phyloP scores from a whole-genome alignment of 352 stramenopile species.

The Phytopythium cucurbitacearum region DNA sequence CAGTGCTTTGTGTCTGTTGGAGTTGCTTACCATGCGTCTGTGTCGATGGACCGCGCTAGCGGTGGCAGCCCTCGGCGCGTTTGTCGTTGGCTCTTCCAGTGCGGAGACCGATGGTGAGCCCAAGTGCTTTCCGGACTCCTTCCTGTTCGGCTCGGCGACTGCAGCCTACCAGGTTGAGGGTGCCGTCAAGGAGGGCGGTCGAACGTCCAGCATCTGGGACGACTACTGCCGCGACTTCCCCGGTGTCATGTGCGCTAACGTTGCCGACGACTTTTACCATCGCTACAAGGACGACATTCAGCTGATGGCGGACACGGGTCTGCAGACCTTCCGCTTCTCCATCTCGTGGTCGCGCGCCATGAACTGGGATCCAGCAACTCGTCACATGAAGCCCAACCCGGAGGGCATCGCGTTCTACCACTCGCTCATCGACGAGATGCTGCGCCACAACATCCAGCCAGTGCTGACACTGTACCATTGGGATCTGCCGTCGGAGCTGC shows the following conservation, averaged over 20 bases:
- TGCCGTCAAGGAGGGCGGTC: slow-evolving; percentile 56
- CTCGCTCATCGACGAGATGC: slow-evolving; percentile 82
- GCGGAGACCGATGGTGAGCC: slow-evolving; percentile 2
- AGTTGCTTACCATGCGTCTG: too few species aligned
- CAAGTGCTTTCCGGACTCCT: slow-evolving; percentile 36
- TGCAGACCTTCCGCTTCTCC: slow-evolving; percentile 81
- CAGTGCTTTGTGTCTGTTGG: too few species aligned
- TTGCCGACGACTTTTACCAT: slow-evolving; percentile 89
- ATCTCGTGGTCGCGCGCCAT: slow-evolving; percentile 35
- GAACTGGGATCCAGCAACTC: slow-evolving; percentile 13
- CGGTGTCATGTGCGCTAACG: slow-evolving; percentile 68
- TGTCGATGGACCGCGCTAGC: too few species aligned
- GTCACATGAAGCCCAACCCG: slow-evolving; percentile 16
- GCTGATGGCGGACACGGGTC: slow-evolving; percentile 82
- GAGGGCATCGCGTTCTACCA: slow-evolving; percentile 43
- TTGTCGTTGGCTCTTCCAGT: neutral
- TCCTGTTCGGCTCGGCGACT: slow-evolving; percentile 80
- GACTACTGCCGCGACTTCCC: slow-evolving; percentile 62
- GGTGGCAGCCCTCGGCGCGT: neutral
- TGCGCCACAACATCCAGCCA: slow-evolving; percentile 70
- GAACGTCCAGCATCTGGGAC: slow-evolving; percentile 89
- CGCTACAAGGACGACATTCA: slow-evolving; percentile 76
- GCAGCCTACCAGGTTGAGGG: slow-evolving; percentile 91
- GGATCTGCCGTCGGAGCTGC: slow-evolving; percentile 10
- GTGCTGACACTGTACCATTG: slow-evolving; percentile 88